These are phyloP conservation scores for Pyrus betulifolia DNA, from an alignment of 306 rosid genomes.

Conservation along the genomic window DNA sequence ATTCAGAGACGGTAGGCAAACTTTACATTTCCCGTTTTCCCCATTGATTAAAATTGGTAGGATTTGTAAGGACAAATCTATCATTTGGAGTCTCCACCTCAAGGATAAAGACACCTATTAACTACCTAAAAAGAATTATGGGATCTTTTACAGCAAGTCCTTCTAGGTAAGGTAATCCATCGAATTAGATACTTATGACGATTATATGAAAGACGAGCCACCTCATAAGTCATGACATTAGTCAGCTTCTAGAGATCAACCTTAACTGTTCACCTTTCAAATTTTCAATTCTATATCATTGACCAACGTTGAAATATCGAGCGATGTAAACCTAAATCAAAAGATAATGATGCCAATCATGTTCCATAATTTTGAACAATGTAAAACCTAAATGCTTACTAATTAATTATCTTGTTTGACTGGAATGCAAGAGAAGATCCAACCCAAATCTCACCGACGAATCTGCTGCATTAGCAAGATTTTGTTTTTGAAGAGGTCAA, in stretches of 20 bases:
- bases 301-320: neutral
- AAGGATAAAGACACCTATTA: neutral
- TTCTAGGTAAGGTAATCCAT: neutral
- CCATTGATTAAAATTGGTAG: neutral
- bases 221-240: conserved; percentile 1
- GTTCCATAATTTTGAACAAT: neutral
- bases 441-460: conserved; percentile 36
- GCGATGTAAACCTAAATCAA: conserved; percentile 8
- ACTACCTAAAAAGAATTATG: neutral
- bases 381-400: neutral
- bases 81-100: neutral
- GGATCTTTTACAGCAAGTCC: neutral
- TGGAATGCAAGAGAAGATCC: conserved; percentile 25
- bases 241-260: neutral
- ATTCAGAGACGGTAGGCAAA: neutral
- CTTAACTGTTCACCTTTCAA: neutral
- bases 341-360: conserved; percentile 18
- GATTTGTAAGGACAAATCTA: no score
- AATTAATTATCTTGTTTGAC: conserved; percentile 24
- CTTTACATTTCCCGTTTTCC: neutral
- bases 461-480: conserved; percentile 24
- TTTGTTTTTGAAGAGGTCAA: conserved; percentile 19
- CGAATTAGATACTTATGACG: neutral
- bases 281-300: neutral
- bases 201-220: neutral